Percentiles rank a stretch among this genome's conserved stretches.
Evolutionary conservation across 2,329 filamentous ascomycete species (phyloP).

Genomic region (Colletotrichum caudatum): DNA sequence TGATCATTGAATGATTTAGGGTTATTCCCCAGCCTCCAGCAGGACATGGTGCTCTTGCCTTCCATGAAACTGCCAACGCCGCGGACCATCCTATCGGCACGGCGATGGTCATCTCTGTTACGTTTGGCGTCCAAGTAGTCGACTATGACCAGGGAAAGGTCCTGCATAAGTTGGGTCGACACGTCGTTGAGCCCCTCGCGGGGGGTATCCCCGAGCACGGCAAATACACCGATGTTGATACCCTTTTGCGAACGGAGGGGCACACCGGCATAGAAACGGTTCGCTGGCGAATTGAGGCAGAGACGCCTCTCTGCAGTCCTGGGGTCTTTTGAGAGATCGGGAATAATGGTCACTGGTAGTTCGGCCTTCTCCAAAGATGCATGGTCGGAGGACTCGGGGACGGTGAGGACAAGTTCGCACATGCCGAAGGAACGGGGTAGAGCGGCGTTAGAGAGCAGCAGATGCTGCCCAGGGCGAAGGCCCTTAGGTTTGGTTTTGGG

Average conservation of each 20-base stretch:
- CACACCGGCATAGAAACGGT: constrained; percentile 56
- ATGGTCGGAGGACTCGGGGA: background rate
- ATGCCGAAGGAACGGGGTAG: constrained; percentile 47
- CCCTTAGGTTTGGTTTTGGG: constrained; percentile 45
- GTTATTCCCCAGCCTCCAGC: constrained; percentile 42
- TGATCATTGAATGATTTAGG: constrained; percentile 29
- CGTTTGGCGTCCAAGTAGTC: constrained; percentile 51
- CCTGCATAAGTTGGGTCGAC: constrained; percentile 46
- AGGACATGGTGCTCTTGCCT: constrained; percentile 47
- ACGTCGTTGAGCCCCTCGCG: constrained; percentile 47
- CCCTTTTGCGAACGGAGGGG: constrained; percentile 55
- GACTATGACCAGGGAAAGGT: constrained; percentile 50
- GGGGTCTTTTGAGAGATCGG: constrained; percentile 50
- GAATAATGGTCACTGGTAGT: constrained; percentile 51
- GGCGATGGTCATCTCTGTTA: constrained; percentile 45
- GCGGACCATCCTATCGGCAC: constrained; percentile 53
- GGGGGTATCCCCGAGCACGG: constrained; percentile 49
- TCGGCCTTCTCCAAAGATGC: constrained; percentile 2
- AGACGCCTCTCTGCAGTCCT: constrained; percentile 48
- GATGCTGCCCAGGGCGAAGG: constrained; percentile 3
- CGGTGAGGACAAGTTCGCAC: constrained; percentile 47
- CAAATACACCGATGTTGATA: constrained; percentile 58
- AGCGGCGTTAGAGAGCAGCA: constrained; percentile 47
- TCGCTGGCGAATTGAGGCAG: constrained; percentile 43
- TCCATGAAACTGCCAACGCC: constrained; percentile 54